Conservation (phyloP, 2,329 filamentous ascomycete species). For the Stachybotrys echinatus region DNA sequence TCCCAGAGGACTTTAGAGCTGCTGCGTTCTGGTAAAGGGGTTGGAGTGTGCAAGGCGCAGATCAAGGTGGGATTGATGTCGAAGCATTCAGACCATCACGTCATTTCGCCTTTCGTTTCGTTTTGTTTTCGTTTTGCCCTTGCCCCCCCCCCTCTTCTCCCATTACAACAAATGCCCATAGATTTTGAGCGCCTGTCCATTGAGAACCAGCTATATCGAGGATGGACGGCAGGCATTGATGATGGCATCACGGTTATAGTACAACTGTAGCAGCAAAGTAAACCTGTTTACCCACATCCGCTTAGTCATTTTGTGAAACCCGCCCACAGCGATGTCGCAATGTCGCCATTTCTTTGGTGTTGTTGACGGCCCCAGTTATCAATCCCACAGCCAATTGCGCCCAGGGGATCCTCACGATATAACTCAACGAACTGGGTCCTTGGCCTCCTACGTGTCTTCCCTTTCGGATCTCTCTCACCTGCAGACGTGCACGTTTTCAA, state of each 20-base stretch:
- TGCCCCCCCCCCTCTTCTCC: no score
- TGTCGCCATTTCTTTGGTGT: background rate
- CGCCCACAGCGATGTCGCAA: background rate
- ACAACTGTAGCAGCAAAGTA: background rate
- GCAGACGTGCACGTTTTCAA: background rate
- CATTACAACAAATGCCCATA: no score
- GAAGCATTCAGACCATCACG: no score
- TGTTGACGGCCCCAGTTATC: background rate
- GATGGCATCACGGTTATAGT: no score
- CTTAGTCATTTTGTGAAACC: background rate
- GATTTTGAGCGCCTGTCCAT: no score
- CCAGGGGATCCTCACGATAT: background rate
- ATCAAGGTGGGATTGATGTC: no score
- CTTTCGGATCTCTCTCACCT: background rate
- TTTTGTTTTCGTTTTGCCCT: no score
- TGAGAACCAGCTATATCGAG: no score
- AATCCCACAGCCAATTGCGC: background rate
- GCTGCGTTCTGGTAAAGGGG: conserved; percentile 21
- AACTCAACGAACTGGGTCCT: background rate
- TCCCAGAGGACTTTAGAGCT: conserved; percentile 16
- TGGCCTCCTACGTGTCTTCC: background rate
- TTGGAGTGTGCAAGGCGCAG: no score
- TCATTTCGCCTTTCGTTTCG: no score
- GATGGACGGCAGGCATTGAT: no score
- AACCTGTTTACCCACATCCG: no score